Evolutionary conservation across 164 flowering plant species (phyloP), one percentile per base, ranked within the genome.

Genomic region (Tinospora cordifolia): DNA sequence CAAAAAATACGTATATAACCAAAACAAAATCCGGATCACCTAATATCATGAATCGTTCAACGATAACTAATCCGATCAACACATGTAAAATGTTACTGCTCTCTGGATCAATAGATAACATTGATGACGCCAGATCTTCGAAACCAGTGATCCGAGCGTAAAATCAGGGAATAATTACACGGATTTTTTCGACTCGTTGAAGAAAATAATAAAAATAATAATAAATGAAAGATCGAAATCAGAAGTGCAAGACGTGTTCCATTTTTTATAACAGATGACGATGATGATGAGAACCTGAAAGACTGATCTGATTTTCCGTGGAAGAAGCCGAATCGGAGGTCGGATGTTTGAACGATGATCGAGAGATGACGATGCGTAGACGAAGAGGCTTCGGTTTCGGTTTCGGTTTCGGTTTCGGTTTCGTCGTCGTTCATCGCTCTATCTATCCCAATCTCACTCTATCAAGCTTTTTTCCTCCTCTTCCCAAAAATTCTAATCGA

Each of bases 381-480:
- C 36, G 60, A 70, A 70, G 38, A 63, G 65, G 47, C 39, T 47
- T 64, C 38, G 63, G 74, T 30, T 30, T 30, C 36, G 36, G 36
- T 57, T 47, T 64, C 38, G 63, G 74, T 30, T 30, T 30, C 36
- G 36, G 36, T 57, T 47, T 64, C 38, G 63, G 74, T 60, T 14
- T 14, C 19, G 54, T 14, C 19, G 65, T 65, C 36, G 34, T 30
- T 57, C 68, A 58, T 69, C 67, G 62, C 27, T 66, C 67, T 71
- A 66, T 57, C 27, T 71, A 66, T 57, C 27, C 40, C 39, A 41
- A 70, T 67, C 64, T 39, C 47, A 19, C 22, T 57, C 64, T 69
- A 12, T 69, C 62, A 21, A 19, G 25, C 64, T 69, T 30, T 70
- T 74, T 77, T 73, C 77, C 34, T 73, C 72, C 60, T 17, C 8